These are phyloP conservation scores for Russula foetens DNA, from an alignment of 768 basidiomycete species.

Conservation along the genomic window DNA sequence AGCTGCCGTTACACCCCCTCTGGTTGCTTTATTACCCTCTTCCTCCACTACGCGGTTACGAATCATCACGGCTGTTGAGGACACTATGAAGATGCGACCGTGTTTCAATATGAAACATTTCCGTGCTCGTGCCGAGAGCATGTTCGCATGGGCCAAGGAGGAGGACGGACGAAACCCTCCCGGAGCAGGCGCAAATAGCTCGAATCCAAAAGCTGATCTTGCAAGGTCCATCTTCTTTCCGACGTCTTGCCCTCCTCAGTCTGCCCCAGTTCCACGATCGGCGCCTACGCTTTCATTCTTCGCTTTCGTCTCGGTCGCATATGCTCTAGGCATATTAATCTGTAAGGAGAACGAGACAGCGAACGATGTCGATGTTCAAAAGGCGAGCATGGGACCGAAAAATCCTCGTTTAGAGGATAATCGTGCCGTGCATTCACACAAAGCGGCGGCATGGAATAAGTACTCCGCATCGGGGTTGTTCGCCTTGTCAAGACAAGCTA, in stretches of 20 bases:
- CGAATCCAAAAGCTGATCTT: conserved; percentile 15
- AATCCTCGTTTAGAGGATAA: conserved; percentile 17
- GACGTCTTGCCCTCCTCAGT: not conserved
- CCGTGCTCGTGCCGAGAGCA: conserved; percentile 34
- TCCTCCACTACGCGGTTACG: conserved; percentile 31
- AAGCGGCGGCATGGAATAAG: conserved; percentile 11
- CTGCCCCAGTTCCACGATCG: not conserved
- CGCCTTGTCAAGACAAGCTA: conserved; percentile 41
- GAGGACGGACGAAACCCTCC: conserved; percentile 20
- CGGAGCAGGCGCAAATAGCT: not conserved
- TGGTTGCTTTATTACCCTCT: conserved; percentile 36
- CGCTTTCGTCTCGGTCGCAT: conserved; percentile 17
- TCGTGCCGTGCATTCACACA: conserved; percentile 2
- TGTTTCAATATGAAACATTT: conserved; percentile 44
- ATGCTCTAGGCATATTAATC: conserved; percentile 17
- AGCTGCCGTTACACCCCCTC: conserved; percentile 31
- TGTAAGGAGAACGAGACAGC: conserved; percentile 18
- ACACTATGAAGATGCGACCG: conserved; percentile 40
- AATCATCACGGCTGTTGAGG: conserved; percentile 33
- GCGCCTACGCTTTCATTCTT: conserved; percentile 20
- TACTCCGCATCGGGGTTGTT: conserved; percentile 30
- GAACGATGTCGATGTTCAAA: conserved; percentile 8
- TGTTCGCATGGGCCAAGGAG: conserved; percentile 36
- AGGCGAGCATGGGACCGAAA: conserved; percentile 3
- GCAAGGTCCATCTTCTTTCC: conserved; percentile 19